Base-by-base conservation (phyloP, 306 rosid species). In the Mucuna pruriens region DNA sequence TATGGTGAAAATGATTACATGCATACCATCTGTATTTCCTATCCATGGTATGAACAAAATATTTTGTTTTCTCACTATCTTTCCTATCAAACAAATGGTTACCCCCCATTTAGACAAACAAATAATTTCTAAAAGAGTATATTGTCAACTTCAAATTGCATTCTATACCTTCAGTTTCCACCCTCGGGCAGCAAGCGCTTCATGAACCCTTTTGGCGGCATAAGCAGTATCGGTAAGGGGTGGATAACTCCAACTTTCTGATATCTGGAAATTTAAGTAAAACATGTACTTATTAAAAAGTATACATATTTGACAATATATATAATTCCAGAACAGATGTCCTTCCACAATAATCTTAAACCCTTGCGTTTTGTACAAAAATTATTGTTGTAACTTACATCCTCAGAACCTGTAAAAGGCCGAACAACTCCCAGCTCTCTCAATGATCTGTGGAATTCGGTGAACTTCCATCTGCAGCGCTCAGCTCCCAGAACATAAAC, bases 211-310 rank as follows among this genome's bases (percentile, higher is more conserved):
- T 75, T 82, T 84, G 25, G 97, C 98, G 36, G 96, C 98, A 84
- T 93, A 90, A 2, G 92, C 94, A 12, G 98, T 93, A 81, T 93
- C 99, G 33, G 82, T 89, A 29, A 95, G 94, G 13, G 98, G 99
- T 20, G 98, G 99, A 84, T 93, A 95, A 81, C 99, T 95, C 99
- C 99, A 95, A 86, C 92, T 95, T 79, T 95, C 98, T 3, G 94
- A 85, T 34, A 95, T 95, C 99, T 95, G 90, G 49, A 85, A 84
- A 40, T 80, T 74, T 48, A 31, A 11, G 42, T 17, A 51, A 64
- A 82, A 71, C 48, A 80, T 7, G 44, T 23, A 19, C 44, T 48
- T 33, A 29, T 71, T 48, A 63, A 44, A 48, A 76, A 64, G 39
- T 31, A 58, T 61, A 52, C 31, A 54, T 6, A 65, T 31, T 63